A percentile compares a stretch with the other conserved stretches of the same genome.
Evolutionary conservation across 176 grass and related monocot species (phyloP).

Genomic region (Chloris gayana): DNA sequence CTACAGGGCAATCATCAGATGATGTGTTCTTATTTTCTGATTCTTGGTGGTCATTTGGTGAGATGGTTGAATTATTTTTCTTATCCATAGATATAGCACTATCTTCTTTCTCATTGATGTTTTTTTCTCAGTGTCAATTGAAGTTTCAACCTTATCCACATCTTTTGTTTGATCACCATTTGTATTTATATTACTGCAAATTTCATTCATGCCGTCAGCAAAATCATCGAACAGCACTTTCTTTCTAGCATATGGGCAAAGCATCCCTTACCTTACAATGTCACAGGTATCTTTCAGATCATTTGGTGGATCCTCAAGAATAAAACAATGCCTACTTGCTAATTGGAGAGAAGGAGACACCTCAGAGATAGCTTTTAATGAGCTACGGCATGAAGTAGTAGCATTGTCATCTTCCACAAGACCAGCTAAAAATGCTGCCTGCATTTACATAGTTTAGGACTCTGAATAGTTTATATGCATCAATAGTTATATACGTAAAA

Average conservation of each 20-base stretch:
- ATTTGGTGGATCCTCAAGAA: conserved; percentile 86
- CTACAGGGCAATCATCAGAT: conserved; percentile 21
- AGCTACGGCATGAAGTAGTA: conserved; percentile 74
- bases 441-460: conserved; percentile 48
- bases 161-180: conserved; percentile 57
- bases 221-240: conserved; percentile 19
- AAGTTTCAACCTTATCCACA: conserved; percentile 37
- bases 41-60: conserved; percentile 40
- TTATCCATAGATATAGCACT: conserved; percentile 43
- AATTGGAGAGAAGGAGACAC: conserved; percentile 80
- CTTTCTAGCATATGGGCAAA: conserved; percentile 28
- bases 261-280: conserved; percentile 56
- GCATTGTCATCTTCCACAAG: conserved; percentile 70
- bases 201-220: conserved; percentile 41
- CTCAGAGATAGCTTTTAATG: conserved; percentile 90
- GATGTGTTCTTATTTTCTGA: conserved; percentile 42
- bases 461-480: conserved; percentile 19
- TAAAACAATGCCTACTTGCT: conserved; percentile 91
- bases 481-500: background rate
- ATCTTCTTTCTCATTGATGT: conserved; percentile 44
- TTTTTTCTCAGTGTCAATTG: conserved; percentile 46
- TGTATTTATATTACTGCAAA: conserved; percentile 52
- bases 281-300: conserved; percentile 52
- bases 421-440: conserved; percentile 82
- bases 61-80: conserved; percentile 41